Evolutionary conservation across 192 early-diverging fungal species (phyloP).

Genomic region (Powellomyces hirtus): DNA sequence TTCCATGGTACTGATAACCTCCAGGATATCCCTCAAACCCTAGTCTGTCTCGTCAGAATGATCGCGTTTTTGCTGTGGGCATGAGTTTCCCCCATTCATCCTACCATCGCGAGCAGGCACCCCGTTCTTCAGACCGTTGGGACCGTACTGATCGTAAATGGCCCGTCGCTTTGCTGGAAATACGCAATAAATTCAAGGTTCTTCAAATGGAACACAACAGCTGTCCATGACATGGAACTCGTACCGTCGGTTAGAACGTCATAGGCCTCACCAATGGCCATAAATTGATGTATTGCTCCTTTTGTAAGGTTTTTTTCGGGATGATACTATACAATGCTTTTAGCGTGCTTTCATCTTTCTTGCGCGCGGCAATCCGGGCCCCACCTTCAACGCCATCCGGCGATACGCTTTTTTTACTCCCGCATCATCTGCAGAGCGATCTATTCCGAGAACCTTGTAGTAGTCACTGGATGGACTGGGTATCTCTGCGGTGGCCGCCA

Average conservation of each 20-base stretch:
- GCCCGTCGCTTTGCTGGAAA: constrained; percentile 44
- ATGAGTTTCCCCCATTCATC: neutral
- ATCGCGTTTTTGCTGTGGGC: no score
- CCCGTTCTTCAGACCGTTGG: constrained; percentile 50
- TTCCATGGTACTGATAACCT: constrained; percentile 52
- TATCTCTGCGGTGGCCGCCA: neutral
- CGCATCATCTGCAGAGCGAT: constrained; percentile 73
- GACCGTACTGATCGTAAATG: constrained; percentile 58
- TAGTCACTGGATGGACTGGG: constrained; percentile 61
- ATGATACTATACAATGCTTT: constrained; percentile 35
- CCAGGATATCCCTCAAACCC: constrained; percentile 47
- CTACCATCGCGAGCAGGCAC: constrained; percentile 46
- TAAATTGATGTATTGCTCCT: constrained; percentile 43
- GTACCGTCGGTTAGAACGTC: constrained; percentile 46
- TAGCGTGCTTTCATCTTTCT: no score
- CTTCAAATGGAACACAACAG: no score
- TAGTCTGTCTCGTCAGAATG: constrained; percentile 3
- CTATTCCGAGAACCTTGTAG: constrained; percentile 84
- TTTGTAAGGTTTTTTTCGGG: constrained; percentile 46
- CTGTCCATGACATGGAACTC: neutral
- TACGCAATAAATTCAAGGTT: neutral
- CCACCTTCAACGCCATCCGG: constrained; percentile 63
- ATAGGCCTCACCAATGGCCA: constrained; percentile 45
- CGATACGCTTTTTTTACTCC: constrained; percentile 54
- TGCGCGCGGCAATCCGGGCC: no score